A percentile compares a stretch with the other conserved stretches of the same genome.
Conservation (phyloP, 441 rosid species). For the Aquilaria agallochum region DNA sequence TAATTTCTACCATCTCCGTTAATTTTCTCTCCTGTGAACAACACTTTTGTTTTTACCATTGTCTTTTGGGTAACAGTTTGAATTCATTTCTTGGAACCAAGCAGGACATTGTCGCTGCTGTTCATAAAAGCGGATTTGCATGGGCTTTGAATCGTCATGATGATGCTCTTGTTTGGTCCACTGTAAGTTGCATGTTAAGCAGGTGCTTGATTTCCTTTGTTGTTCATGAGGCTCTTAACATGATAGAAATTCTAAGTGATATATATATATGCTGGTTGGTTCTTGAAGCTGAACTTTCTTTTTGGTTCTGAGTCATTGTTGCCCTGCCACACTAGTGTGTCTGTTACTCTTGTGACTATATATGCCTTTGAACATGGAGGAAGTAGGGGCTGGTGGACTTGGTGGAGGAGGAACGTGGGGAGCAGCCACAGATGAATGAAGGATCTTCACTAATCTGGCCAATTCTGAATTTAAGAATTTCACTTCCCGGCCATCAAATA, state of each 20-base stretch:
- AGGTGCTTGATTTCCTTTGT: background rate
- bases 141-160: conserved; percentile 36
- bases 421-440: conserved; percentile 30
- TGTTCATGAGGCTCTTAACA: background rate
- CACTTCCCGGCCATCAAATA: conserved; percentile 13
- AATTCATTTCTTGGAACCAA: background rate
- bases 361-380: conserved; percentile 10
- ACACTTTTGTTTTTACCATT: background rate
- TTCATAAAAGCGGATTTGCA: conserved; percentile 41
- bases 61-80: background rate
- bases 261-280: background rate
- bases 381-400: conserved; percentile 31
- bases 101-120: conserved; percentile 33
- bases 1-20: background rate
- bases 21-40: background rate
- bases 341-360: background rate
- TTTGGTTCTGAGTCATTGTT: too few relatives aligned
- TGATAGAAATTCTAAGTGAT: background rate
- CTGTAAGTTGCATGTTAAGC: conserved; percentile 17
- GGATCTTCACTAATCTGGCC: conserved; percentile 38
- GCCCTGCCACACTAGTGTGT: too few relatives aligned
- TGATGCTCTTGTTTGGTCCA: conserved; percentile 34
- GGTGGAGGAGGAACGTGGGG: conserved; percentile 38
- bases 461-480: conserved; percentile 14
- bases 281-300: too few relatives aligned